Conservation (phyloP, 2,329 filamentous ascomycete genomes). For the Penicillium hesseltinei region DNA sequence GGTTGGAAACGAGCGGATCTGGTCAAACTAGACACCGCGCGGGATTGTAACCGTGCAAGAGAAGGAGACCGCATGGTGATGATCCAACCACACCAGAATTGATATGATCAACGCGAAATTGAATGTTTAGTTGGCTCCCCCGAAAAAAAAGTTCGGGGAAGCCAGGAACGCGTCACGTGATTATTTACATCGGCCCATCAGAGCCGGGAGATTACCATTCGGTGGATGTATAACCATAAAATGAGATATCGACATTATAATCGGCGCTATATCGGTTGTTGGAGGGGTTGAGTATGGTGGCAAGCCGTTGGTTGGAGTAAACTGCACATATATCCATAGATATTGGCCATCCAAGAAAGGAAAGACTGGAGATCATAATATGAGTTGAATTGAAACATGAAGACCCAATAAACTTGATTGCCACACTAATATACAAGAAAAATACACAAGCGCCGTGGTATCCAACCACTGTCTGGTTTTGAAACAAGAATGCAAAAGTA, state of each 20-base stretch:
- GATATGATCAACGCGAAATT: constrained; percentile 25
- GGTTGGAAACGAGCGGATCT: constrained; percentile 37
- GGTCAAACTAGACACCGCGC: constrained; percentile 38
- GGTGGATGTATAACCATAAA: neutral
- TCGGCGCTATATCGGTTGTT: neutral
- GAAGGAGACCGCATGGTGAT: constrained; percentile 43
- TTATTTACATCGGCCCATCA: constrained; percentile 21
- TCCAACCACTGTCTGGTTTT: constrained; percentile 14
- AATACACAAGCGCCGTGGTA: constrained; percentile 26
- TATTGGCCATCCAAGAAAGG: neutral
- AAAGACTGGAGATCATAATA: constrained; percentile 9
- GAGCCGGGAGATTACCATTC: constrained; percentile 16
- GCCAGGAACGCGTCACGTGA: constrained; percentile 39
- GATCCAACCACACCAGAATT: constrained; percentile 29
- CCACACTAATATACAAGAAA: constrained; percentile 28
- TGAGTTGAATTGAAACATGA: constrained; percentile 18
- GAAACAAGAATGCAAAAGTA: constrained; percentile 24
- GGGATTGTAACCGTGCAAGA: constrained; percentile 41
- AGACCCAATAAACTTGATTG: constrained; percentile 11
- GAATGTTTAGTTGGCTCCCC: constrained; percentile 26
- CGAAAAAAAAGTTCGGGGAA: constrained; percentile 41
- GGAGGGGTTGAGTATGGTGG: neutral
- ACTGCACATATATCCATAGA: neutral
- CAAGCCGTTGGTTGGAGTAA: neutral
- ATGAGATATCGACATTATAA: neutral